Evolutionary conservation across 352 stramenopile species (phyloP), one percentile per base, ranked within the genome.

Genomic region (Peronospora farinosa): DNA sequence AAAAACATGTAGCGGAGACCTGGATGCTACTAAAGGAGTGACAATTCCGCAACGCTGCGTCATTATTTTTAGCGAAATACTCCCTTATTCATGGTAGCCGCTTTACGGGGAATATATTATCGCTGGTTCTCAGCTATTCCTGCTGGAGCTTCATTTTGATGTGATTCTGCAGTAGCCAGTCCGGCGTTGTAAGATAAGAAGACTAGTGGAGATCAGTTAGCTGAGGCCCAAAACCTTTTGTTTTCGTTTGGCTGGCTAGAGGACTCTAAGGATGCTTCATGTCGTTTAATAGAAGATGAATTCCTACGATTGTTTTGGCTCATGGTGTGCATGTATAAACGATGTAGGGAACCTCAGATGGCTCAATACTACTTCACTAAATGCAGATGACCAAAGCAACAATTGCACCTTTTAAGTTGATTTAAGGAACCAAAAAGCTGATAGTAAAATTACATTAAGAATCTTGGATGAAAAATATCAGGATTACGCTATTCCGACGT

Each of bases 131-230:
- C 69, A 65, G 8, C 47, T 86, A 17, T 83, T 88, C 31, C 30
- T 86, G 11, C 57, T 88, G 16, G 78, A 88, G 60, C 49, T 86
- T 2, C 75, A 65, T n/a, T 67, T 86, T 12, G 75, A 86, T 52
- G 43, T 54, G 28, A 36, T 84, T 21, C 40, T 77, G 0, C 53
- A 69, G 7, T 56, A 80, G 8, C 45, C 41, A 8, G 16, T 58
- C 10, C 45, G 61, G 6, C 21, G 60, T 13, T 42, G 65, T 11
- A 63, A 47, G 28, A 46, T 72, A 36, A 48, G 52, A 40, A 47
- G 35, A 23, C 41, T 63, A 7, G 41, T 78, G 16, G 40, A 67
- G 1, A 16, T 6, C 59, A 74, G 31, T 45, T 78, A 30, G 32
- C 46, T 27, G 56, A 61, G 0, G 60, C 58, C 15, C 57, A 76